Evolutionary conservation across 2,329 filamentous ascomycete species (phyloP).

Genomic region (Mycosphaerella sp.): DNA sequence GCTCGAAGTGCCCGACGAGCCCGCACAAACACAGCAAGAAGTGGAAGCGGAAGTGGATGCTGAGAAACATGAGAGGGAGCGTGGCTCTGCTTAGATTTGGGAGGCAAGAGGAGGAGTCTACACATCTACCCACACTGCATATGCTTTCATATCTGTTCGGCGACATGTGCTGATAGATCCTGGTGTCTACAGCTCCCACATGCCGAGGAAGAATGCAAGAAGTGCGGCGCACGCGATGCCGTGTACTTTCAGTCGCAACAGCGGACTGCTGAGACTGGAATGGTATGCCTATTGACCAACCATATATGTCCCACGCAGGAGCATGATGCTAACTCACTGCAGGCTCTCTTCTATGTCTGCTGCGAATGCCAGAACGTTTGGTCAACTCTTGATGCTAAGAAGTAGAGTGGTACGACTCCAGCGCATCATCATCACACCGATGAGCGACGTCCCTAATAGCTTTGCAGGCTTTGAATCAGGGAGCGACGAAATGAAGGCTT

Average conservation of each 20-base stretch:
- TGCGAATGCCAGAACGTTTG: constrained; percentile 90
- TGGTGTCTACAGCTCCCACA: constrained; percentile 24
- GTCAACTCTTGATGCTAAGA: constrained; percentile 30
- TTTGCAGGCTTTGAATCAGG: constrained; percentile 6
- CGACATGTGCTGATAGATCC: constrained; percentile 32
- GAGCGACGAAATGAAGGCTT: constrained; percentile 3
- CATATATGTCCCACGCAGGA: constrained; percentile 9
- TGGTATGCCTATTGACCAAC: constrained; percentile 58
- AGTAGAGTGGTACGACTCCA: constrained; percentile 18
- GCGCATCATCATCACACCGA: not conserved
- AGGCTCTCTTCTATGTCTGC: constrained; percentile 64
- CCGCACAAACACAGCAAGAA: constrained; percentile 28
- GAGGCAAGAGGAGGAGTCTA: constrained; percentile 26
- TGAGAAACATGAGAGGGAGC: constrained; percentile 27
- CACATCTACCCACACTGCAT: constrained; percentile 12
- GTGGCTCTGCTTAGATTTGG: constrained; percentile 18
- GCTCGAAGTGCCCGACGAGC: constrained; percentile 39
- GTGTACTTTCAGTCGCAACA: constrained; percentile 99
- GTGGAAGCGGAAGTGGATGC: constrained; percentile 25
- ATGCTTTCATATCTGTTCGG: constrained; percentile 27
- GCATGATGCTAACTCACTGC: constrained; percentile 4
- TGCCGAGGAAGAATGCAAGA: constrained; percentile 69
- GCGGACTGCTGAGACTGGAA: constrained; percentile 92
- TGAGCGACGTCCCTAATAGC: not conserved
- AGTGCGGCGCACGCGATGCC: constrained; percentile 78